Percentiles rank a stretch among this genome's conserved stretches.
Conservation (phyloP, 2,329 filamentous ascomycete species). For the Metarhizium album region DNA sequence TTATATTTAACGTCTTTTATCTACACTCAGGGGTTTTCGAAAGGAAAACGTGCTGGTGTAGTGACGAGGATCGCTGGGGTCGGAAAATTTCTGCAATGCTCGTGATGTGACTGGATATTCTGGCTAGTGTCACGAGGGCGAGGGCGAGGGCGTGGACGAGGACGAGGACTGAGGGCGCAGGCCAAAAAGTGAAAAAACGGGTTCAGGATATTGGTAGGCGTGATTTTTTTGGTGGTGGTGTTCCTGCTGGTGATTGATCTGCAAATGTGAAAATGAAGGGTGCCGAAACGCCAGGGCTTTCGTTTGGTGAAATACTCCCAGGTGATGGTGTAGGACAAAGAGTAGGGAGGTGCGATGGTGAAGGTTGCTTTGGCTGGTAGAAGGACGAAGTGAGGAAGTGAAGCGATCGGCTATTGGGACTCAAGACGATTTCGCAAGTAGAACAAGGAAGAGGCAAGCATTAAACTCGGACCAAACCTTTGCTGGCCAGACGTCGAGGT, state of each 20-base stretch:
- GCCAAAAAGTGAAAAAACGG: constrained; percentile 19
- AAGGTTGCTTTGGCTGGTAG: constrained; percentile 18
- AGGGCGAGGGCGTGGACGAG: constrained; percentile 14
- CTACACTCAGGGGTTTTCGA: constrained; percentile 76
- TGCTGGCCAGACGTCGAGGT: background rate
- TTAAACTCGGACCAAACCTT: constrained; percentile 26
- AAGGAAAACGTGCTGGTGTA: constrained; percentile 92
- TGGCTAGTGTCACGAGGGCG: constrained; percentile 22
- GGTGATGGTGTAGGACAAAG: constrained; percentile 14
- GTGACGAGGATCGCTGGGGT: constrained; percentile 34
- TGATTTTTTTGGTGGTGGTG: constrained; percentile 1
- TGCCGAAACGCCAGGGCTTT: constrained; percentile 8
- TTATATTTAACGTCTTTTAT: constrained; percentile 23
- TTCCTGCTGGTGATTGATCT: constrained; percentile 14
- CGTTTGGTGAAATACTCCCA: constrained; percentile 5
- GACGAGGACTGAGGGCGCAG: constrained; percentile 20
- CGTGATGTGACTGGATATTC: constrained; percentile 24
- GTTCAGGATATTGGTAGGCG: constrained; percentile 18
- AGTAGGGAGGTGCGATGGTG: constrained; percentile 22
- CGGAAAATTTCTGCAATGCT: constrained; percentile 28
- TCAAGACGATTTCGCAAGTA: constrained; percentile 23
- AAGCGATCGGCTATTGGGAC: constrained; percentile 27
- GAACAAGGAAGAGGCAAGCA: constrained; percentile 27
- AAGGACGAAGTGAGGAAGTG: constrained; percentile 20
- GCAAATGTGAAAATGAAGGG: constrained; percentile 1